These are phyloP conservation scores for Xylariaceae sp. DNA, from an alignment of 2,329 filamentous ascomycete species.

Conservation along the genomic window DNA sequence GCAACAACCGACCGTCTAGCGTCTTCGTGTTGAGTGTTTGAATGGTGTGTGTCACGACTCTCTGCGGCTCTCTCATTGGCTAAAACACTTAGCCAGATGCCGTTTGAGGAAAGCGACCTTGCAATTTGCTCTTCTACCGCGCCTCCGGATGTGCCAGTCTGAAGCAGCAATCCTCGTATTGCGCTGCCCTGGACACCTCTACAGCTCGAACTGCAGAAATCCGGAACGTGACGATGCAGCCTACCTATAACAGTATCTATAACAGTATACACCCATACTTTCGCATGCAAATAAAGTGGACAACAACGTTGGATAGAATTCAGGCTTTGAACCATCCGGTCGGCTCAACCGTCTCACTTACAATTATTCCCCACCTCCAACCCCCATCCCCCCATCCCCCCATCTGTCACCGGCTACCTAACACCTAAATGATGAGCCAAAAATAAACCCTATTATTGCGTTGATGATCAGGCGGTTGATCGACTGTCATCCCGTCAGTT, in stretches of 20 bases:
- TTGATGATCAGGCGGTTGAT: not conserved
- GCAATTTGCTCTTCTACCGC: slow-evolving; percentile 12
- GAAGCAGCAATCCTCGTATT: slow-evolving; percentile 25
- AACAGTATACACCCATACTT: too few relatives aligned
- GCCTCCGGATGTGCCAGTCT: slow-evolving; percentile 7
- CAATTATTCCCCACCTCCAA: not conserved
- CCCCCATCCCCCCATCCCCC: not conserved
- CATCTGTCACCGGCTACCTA: not conserved
- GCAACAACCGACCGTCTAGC: slow-evolving; percentile 13
- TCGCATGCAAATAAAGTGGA: too few relatives aligned
- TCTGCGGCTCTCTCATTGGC: slow-evolving; percentile 26
- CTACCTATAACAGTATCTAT: too few relatives aligned
- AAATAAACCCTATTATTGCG: not conserved
- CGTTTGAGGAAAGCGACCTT: slow-evolving; percentile 31
- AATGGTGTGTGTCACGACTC: too few relatives aligned
- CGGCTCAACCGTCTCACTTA: not conserved
- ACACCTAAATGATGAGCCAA: not conserved
- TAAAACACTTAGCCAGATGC: slow-evolving; percentile 25
- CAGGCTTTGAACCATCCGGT: not conserved
- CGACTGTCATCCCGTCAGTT: not conserved
- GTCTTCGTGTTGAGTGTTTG: slow-evolving; percentile 6
- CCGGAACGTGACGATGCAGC: slow-evolving; percentile 20
- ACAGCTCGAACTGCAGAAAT: slow-evolving; percentile 23
- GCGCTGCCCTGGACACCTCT: slow-evolving; percentile 1
- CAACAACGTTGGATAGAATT: not conserved